Percentiles rank a stretch among this genome's conserved stretches.
Conservation (phyloP, 768 basidiomycete genomes). For the Clavaria fumosa region DNA sequence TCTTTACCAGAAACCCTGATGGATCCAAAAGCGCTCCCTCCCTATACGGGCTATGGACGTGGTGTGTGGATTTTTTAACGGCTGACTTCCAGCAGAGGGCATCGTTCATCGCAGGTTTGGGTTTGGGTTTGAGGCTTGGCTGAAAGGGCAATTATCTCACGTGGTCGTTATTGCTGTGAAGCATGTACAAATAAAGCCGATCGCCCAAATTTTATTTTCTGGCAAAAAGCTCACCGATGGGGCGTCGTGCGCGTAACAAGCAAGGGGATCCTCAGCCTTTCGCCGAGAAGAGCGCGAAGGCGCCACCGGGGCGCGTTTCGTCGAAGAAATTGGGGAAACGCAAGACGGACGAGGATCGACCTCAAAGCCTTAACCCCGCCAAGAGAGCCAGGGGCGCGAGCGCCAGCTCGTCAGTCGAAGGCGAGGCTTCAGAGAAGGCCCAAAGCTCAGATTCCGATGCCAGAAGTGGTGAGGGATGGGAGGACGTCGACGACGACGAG, state of each 20-base stretch:
- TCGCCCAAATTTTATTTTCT: too few relatives aligned
- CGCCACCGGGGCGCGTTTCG: conserved; percentile 23
- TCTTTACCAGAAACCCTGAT: conserved; percentile 46
- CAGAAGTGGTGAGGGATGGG: conserved; percentile 15
- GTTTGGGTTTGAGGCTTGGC: conserved; percentile 68
- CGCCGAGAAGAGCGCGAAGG: conserved; percentile 17
- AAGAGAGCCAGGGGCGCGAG: conserved; percentile 33
- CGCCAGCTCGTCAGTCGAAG: too few relatives aligned
- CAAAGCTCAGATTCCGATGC: too few relatives aligned
- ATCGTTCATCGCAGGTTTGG: conserved; percentile 73
- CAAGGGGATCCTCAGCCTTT: conserved; percentile 56
- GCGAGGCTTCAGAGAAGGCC: too few relatives aligned
- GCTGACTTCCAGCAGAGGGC: conserved; percentile 89
- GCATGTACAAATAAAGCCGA: too few relatives aligned
- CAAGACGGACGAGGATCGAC: conserved; percentile 33
- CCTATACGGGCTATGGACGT: conserved; percentile 45
- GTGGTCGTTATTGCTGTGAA: neutral
- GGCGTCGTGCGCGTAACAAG: conserved; percentile 75
- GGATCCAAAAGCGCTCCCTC: conserved; percentile 48
- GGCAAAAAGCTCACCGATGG: too few relatives aligned
- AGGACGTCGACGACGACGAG: conserved; percentile 23
- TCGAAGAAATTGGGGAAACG: conserved; percentile 58
- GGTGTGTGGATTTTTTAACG: conserved; percentile 68
- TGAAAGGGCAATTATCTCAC: conserved; percentile 19
- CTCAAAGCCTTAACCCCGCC: conserved; percentile 19